phyloP scores from a whole-genome alignment of 2,329 filamentous ascomycete species.

The Aphanoascus verrucosus region DNA sequence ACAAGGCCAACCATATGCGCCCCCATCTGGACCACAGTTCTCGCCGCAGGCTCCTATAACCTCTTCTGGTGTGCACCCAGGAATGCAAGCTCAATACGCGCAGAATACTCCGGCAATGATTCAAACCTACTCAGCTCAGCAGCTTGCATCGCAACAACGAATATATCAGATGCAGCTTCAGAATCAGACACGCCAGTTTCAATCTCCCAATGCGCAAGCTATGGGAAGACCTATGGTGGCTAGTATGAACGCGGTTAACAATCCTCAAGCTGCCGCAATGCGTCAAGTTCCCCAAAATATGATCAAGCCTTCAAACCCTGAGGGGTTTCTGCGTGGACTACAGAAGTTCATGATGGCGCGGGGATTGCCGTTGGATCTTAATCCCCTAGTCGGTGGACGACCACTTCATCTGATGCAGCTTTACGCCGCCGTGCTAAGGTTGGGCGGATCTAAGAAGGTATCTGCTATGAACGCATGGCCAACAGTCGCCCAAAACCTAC shows the following conservation, averaged over 20 bases:
- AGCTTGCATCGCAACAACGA: slow-evolving; percentile 60
- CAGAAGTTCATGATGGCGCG: slow-evolving; percentile 66
- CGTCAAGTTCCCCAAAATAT: slow-evolving; percentile 36
- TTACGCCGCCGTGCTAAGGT: slow-evolving; percentile 65
- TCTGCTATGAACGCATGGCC: slow-evolving; percentile 62
- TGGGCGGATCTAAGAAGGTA: slow-evolving; percentile 66
- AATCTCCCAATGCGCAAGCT: slow-evolving; percentile 32
- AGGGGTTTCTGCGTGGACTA: slow-evolving; percentile 66
- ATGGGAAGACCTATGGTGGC: slow-evolving; percentile 26
- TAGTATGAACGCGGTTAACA: slow-evolving; percentile 25
- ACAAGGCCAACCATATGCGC: slow-evolving; percentile 37
- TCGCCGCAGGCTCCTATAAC: slow-evolving; percentile 31
- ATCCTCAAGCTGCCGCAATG: slow-evolving; percentile 39
- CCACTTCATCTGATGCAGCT: slow-evolving; percentile 64
- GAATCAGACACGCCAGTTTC: slow-evolving; percentile 57
- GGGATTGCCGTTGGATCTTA: slow-evolving; percentile 61
- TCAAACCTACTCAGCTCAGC: slow-evolving; percentile 43
- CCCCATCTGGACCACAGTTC: slow-evolving; percentile 35
- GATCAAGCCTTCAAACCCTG: slow-evolving; percentile 40
- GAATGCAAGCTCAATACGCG: slow-evolving; percentile 40
- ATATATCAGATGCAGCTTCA: slow-evolving; percentile 77
- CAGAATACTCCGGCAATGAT: slow-evolving; percentile 30
- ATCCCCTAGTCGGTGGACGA: slow-evolving; percentile 62
- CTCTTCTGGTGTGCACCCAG: slow-evolving; percentile 30
- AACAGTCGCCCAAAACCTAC: slow-evolving; percentile 54